Evolutionary conservation across 2,329 filamentous ascomycete genomes (phyloP).

Genomic region (Sporothrix brasiliensis): DNA sequence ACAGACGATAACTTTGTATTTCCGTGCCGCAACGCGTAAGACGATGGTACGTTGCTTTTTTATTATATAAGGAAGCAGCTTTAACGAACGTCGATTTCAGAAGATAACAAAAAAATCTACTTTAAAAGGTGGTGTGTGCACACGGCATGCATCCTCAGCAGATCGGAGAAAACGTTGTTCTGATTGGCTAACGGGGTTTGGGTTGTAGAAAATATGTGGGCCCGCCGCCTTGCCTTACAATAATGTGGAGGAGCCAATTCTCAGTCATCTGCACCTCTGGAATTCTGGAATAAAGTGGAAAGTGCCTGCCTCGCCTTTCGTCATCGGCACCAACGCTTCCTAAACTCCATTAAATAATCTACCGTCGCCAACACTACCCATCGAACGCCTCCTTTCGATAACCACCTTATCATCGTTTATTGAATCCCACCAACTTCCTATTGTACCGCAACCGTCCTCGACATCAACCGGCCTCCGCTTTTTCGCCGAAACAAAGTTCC

Average conservation of each 20-base stretch:
- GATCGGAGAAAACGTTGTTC: not conserved
- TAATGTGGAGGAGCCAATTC: not conserved
- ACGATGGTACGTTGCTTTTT: not conserved
- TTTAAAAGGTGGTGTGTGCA: not conserved
- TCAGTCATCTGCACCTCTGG: conserved; percentile 21
- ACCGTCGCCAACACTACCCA: not conserved
- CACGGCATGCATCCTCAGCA: not conserved
- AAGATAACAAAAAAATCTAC: not conserved
- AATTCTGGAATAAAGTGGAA: conserved; percentile 12
- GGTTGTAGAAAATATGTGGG: not conserved
- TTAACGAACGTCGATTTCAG: not conserved
- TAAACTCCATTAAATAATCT: not conserved
- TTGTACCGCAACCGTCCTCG: not conserved
- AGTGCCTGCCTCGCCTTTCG: conserved; percentile 17
- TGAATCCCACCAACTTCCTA: not conserved
- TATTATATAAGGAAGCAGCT: not conserved
- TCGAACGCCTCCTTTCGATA: not conserved
- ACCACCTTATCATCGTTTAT: not conserved
- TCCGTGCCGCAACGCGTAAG: not conserved
- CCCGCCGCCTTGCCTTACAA: not conserved
- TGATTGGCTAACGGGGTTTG: conserved; percentile 11
- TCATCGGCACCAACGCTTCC: conserved; percentile 23
- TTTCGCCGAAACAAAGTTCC: not conserved
- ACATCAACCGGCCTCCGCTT: not conserved
- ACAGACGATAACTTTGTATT: too few species aligned